Conservation (phyloP, 2,329 filamentous ascomycete genomes). For the Epichloe gansuensis region DNA sequence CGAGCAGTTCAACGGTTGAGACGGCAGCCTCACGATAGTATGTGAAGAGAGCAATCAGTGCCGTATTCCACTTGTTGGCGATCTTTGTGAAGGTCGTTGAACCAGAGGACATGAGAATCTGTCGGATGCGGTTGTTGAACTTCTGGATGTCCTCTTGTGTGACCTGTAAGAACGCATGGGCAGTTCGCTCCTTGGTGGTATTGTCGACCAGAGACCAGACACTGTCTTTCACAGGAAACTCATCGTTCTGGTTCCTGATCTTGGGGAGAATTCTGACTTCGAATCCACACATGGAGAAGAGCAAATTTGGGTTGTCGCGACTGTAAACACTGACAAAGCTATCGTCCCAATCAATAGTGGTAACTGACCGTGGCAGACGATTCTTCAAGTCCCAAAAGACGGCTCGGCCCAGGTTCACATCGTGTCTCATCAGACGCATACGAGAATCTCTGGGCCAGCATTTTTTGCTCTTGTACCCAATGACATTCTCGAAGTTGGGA, state of each 20-base stretch:
- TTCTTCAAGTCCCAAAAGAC: slow-evolving; percentile 99
- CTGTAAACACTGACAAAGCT: slow-evolving; percentile 98
- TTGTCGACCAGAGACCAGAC: slow-evolving; percentile 98
- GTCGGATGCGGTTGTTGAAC: slow-evolving; percentile 97
- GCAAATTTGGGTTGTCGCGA: slow-evolving; percentile 87
- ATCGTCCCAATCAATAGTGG: slow-evolving; percentile 98
- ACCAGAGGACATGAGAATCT: slow-evolving; percentile 99
- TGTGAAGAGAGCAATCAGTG: slow-evolving; percentile 89
- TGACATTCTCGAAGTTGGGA: slow-evolving; percentile 98
- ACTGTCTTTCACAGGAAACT: slow-evolving; percentile 94
- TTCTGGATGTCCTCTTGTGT: slow-evolving; percentile 97
- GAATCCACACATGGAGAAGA: slow-evolving; percentile 97
- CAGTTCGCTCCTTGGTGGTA: slow-evolving; percentile 89
- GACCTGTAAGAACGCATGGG: slow-evolving; percentile 93
- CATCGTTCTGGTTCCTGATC: slow-evolving; percentile 85
- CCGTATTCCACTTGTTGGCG: slow-evolving; percentile 99
- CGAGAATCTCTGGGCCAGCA: slow-evolving; percentile 97
- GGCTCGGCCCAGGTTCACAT: slow-evolving; percentile 92
- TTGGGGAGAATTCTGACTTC: slow-evolving; percentile 95
- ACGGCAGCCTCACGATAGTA: slow-evolving; percentile 98
- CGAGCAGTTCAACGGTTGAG: slow-evolving; percentile 82
- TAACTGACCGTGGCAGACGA: slow-evolving; percentile 81
- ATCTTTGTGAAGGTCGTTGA: slow-evolving; percentile 99
- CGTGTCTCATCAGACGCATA: slow-evolving; percentile 97
- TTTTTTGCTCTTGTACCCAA: slow-evolving; percentile 98